These are phyloP conservation scores for Pleurotus tuber-regium DNA, from an alignment of 768 basidiomycete genomes.

Conservation along the genomic window DNA sequence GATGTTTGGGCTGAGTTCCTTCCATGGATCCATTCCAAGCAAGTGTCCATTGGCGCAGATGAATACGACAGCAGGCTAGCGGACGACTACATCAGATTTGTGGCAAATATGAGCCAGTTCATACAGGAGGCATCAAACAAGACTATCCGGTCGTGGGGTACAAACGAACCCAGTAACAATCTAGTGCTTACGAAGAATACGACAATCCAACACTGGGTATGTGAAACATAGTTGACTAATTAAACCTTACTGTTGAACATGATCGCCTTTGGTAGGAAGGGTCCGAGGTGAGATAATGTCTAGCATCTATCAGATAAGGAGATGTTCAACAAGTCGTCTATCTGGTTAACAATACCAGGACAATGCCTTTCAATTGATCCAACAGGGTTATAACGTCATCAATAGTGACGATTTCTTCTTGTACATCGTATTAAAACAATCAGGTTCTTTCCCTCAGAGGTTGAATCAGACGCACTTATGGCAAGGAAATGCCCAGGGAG, in stretches of 20 bases:
- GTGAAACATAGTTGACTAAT: neutral
- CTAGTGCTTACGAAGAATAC: conserved; percentile 1
- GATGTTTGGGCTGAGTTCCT: conserved; percentile 40
- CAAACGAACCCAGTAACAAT: conserved; percentile 24
- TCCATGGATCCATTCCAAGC: conserved; percentile 34
- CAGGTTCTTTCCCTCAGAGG: conserved; percentile 29
- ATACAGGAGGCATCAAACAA: conserved; percentile 30
- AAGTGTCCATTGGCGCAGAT: conserved; percentile 47
- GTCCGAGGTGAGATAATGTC: neutral
- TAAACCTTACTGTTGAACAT: conserved; percentile 7
- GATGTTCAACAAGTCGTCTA: conserved; percentile 12
- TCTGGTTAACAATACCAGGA: too few relatives aligned
- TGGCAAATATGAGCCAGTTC: conserved; percentile 40
- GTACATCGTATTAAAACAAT: conserved; percentile 34
- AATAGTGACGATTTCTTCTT: conserved; percentile 34
- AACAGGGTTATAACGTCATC: conserved; percentile 33
- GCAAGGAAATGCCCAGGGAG: conserved; percentile 24
- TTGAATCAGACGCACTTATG: conserved; percentile 29
- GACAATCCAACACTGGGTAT: conserved; percentile 4
- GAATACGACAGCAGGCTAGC: conserved; percentile 37
- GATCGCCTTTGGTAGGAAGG: neutral
- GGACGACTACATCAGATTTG: conserved; percentile 39
- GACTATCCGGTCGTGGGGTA: conserved; percentile 40
- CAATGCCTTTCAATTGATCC: conserved; percentile 29
- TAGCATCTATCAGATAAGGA: neutral